Conservation (phyloP, 106 monocot genomes). For the Dendrobium nobile region DNA sequence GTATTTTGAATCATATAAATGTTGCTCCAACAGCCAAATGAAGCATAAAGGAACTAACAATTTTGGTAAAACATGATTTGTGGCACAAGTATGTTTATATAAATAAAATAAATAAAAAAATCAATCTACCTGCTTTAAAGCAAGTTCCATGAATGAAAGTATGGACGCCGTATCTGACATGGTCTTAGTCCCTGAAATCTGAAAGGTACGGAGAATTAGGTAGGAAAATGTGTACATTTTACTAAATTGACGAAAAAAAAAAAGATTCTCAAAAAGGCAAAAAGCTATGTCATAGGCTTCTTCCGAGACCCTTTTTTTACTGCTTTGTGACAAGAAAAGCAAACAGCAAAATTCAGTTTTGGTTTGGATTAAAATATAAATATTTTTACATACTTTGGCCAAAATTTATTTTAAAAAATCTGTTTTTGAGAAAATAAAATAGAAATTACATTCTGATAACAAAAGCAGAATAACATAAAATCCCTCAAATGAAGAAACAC, state of each 20-base stretch:
- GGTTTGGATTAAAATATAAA: too few species aligned
- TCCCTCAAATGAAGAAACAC: too few species aligned
- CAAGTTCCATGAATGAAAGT: constrained; percentile 10
- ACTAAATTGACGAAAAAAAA: neutral
- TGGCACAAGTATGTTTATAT: neutral
- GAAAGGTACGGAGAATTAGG: neutral
- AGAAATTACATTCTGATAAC: too few species aligned
- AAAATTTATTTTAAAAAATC: too few species aligned
- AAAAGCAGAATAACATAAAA: too few species aligned
- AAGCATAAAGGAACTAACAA: neutral
- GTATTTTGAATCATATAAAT: neutral
- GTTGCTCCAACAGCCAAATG: neutral
- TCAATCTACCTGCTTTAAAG: constrained; percentile 2
- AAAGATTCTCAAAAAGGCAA: neutral
- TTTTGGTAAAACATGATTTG: neutral
- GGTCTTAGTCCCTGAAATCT: neutral
- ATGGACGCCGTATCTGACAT: neutral
- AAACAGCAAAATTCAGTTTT: too few species aligned
- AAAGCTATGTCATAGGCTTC: neutral
- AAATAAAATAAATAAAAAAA: neutral
- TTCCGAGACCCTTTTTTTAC: neutral
- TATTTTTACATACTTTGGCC: too few species aligned
- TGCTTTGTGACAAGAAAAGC: too few species aligned
- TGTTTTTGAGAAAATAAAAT: too few species aligned
- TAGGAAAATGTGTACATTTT: neutral